Evolutionary conservation across 768 basidiomycete species (phyloP), one percentile per base, ranked within the genome.

Genomic region (Calocybe gangraenosa): DNA sequence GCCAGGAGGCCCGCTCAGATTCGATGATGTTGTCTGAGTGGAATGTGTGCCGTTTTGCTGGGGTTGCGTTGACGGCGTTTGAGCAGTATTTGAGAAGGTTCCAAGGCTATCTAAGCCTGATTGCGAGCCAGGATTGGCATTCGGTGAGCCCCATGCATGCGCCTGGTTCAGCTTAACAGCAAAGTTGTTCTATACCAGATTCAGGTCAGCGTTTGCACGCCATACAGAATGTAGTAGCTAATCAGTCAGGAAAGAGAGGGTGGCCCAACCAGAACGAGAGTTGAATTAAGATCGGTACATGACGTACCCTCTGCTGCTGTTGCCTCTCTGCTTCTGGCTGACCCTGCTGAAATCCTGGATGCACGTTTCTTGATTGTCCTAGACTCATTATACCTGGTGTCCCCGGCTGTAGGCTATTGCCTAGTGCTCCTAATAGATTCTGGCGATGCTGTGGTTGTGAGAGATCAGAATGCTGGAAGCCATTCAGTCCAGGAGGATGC

Each of bases 401-500:
- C 44, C 61, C 68, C 63, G 63, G 68, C 45, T 63, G 71, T 51
- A 63, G 50, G 47, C 40, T 64, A 23, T 66, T 64, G 18, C 68
- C 60, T 52, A 82, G 57, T 22, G 74, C 69, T 45, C 81, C 80
- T n/a, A 84, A 56, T 18, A 81, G 61, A 48, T 53, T 79, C 56
- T 79, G 73, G 43, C 81, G 77, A 59, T 81, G 77, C 45, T 81
- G 79, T 44, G 74, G 76, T 46, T 72, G 75, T 39, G 54, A 54
- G 18, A 46, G 49, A 41, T 73, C 69, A 20, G 65, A 65, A 20
- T 71, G 64, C 47, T 72, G 74, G 56, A 84, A 84, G 21, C 82
- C 82, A 57, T 87, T 86, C 39, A 89, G 61, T n/a, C 86, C 87
- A 20, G 87, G 86, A n/a, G 85, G 86, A 62, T 82, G 86, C 25